Evolutionary conservation across 2,329 filamentous ascomycete genomes (phyloP).

Genomic region (Fusarium nelsonii): DNA sequence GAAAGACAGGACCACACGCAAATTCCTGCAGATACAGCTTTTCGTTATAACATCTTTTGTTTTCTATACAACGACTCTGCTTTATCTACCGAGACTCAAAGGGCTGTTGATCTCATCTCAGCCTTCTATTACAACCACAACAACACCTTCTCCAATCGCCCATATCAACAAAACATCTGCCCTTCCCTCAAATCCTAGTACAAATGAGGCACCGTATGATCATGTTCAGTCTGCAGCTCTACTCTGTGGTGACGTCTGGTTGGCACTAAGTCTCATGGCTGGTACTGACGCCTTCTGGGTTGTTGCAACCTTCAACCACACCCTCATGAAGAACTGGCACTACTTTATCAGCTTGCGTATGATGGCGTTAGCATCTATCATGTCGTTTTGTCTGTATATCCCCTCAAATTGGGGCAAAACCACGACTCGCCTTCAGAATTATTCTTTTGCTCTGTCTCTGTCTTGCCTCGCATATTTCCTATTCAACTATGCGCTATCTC

Average conservation of each 20-base stretch:
- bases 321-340: slow-evolving; percentile 1
- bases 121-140: fast-evolving
- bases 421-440: fast-evolving
- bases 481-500: neutral
- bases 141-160: fast-evolving
- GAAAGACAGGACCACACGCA: neutral
- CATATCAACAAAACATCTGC: neutral
- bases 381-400: neutral
- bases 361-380: neutral
- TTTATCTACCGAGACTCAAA: neutral
- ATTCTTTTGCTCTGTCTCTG: neutral
- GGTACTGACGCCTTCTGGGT: neutral
- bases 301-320: neutral
- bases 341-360: slow-evolving; percentile 1
- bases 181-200: fast-evolving
- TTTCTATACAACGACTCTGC: neutral
- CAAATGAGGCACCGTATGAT: fast-evolving
- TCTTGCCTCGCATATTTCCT: neutral
- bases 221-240: fast-evolving
- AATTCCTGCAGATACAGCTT: neutral
- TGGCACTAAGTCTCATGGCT: neutral
- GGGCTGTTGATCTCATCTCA: fast-evolving
- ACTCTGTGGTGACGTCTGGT: neutral
- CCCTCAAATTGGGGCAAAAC: neutral
- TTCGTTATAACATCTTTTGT: fast-evolving